phyloP scores from a whole-genome alignment of 2,329 filamentous ascomycete species.

The Sodiomyces alkalinus region DNA sequence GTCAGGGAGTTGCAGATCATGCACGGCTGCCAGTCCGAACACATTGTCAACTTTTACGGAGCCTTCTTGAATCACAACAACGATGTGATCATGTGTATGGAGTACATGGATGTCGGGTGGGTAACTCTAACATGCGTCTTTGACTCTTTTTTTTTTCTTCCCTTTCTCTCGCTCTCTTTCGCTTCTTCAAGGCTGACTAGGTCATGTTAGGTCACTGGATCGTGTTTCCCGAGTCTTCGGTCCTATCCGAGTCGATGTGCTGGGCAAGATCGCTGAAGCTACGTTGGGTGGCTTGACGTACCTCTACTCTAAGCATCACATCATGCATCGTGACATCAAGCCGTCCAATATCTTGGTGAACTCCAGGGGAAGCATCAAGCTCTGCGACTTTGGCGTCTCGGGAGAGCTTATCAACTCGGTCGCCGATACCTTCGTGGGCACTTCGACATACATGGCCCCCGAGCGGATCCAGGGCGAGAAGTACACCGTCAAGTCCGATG shows the following conservation, averaged over 20 bases:
- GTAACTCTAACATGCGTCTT: slow-evolving; percentile 23
- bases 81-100: slow-evolving; percentile 99
- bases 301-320: slow-evolving; percentile 86
- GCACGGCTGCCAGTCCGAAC: slow-evolving; percentile 91
- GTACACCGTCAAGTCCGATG: slow-evolving; percentile 96
- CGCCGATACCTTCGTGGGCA: slow-evolving; percentile 95
- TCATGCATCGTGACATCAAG: slow-evolving; percentile 99
- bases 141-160: not conserved
- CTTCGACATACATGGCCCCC: slow-evolving; percentile 97
- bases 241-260: slow-evolving; percentile 84
- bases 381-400: slow-evolving; percentile 98
- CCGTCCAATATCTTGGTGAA: slow-evolving; percentile 96
- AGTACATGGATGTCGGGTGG: slow-evolving; percentile 98
- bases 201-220: slow-evolving; percentile 79
- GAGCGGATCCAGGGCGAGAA: slow-evolving; percentile 94
- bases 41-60: slow-evolving; percentile 96
- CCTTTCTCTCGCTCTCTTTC: too few relatives aligned
- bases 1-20: slow-evolving; percentile 96
- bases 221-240: slow-evolving; percentile 89
- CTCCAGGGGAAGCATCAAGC: slow-evolving; percentile 84
- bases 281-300: slow-evolving; percentile 89
- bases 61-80: slow-evolving; percentile 93
- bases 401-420: slow-evolving; percentile 96
- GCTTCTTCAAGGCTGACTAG: not conserved
- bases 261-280: slow-evolving; percentile 95